phyloP scores from a whole-genome alignment of 148 eudicot species.

The Agrostemma githago region DNA sequence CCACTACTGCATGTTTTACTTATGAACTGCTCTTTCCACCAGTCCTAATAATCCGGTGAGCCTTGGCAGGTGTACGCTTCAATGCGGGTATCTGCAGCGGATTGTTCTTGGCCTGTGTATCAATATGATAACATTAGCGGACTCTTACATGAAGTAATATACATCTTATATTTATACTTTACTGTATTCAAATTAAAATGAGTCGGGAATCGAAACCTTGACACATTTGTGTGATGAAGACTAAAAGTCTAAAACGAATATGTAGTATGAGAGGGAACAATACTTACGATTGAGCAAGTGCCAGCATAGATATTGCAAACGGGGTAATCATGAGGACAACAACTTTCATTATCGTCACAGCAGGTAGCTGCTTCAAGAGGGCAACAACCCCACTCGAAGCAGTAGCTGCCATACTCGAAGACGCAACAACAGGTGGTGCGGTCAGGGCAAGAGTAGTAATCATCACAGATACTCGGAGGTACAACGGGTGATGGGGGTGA shows the following conservation, averaged over 20 bases:
- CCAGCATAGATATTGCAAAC: constrained; percentile 55
- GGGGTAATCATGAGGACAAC: constrained; percentile 84
- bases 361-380: constrained; percentile 75
- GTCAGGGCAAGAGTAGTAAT: constrained; percentile 46
- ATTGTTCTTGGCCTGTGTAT: constrained; percentile 51
- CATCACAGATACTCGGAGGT: constrained; percentile 59
- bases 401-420: constrained; percentile 36
- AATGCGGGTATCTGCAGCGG: constrained; percentile 49
- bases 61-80: constrained; percentile 45
- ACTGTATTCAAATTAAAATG: no score
- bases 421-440: constrained; percentile 77
- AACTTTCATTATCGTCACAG: constrained; percentile 72
- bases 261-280: not conserved
- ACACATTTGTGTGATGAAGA: not conserved
- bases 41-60: constrained; percentile 23
- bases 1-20: not conserved
- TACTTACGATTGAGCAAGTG: constrained; percentile 58
- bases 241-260: no score
- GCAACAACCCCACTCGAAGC: constrained; percentile 87
- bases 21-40: constrained; percentile 33
- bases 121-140: not conserved
- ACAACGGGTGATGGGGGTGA: constrained; percentile 73
- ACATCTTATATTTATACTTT: no score
- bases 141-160: no score
- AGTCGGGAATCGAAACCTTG: no score